Evolutionary conservation across 1,284 basidiomycete species (phyloP), one percentile per base, ranked within the genome.

Genomic region (Malassezia equina): DNA sequence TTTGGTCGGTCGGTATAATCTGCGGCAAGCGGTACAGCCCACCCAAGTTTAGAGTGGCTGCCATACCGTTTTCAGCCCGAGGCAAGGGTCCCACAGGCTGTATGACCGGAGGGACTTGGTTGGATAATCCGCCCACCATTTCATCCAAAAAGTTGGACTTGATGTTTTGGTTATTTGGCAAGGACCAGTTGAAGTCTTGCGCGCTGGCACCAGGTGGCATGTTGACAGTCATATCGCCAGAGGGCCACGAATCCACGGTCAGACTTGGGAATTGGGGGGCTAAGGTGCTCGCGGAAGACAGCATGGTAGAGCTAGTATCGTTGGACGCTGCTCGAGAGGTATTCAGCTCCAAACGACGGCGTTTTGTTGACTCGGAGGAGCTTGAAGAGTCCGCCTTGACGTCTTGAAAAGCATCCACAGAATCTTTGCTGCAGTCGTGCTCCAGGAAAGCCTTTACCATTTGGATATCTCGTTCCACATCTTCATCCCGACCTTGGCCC

Each of bases 381-480:
- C n/a, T 17, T 8, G 41, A 15, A 27, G 41, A 43, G 1, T 6
- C 41, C 13, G 15, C 4, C 11, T 39, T 24, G 2, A 24, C 24
- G 7, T 25, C 27, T 27, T 25, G 5, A 2, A 2, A 12, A 11
- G 19, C 7, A 7, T 39, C 32, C 34, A n/a, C n/a, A 6, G 17
- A 21, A 25, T 12, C 19, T 24, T 21, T 28, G 23, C 33, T 17
- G 7, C 7, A 27, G n/a, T 39, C 47, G 4, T 49, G 29, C 2
- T 50, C 24, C 23, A 55, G 47, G 17, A 55, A 50, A 17, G 46
- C 40, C 3, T 42, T 41, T 3, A 55, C 40, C n/a, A 48, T 50
- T 1, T 43, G 15, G 5, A 51, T 32, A 13, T 55, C 53, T 17
- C 19, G 28, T 17, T 45, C 23, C 19, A 24, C 12, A 1, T 40